Conservation (phyloP, 2,329 filamentous ascomycete species). For the Trichoderma brevicompactum region DNA sequence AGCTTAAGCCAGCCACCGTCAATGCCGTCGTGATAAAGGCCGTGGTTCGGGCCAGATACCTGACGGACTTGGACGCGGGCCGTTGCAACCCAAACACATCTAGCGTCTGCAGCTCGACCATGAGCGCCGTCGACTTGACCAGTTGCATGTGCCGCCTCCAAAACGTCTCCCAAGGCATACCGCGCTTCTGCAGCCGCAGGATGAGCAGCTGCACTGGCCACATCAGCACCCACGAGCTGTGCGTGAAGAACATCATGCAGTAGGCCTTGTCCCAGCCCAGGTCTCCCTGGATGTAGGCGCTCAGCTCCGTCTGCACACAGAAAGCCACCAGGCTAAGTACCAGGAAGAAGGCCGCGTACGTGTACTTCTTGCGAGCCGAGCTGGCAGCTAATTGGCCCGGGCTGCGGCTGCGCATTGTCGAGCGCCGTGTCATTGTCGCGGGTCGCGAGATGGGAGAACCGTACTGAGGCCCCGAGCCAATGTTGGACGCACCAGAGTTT, state of each 20-base stretch:
- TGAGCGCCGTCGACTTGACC: slow-evolving; percentile 65
- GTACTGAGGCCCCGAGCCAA: slow-evolving; percentile 32
- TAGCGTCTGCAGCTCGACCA: slow-evolving; percentile 81
- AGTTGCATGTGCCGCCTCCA: slow-evolving; percentile 68
- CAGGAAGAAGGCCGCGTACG: slow-evolving; percentile 83
- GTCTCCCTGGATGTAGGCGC: slow-evolving; percentile 90
- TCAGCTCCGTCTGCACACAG: slow-evolving; percentile 92
- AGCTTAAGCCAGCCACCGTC: slow-evolving; percentile 87
- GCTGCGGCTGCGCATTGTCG: slow-evolving; percentile 77
- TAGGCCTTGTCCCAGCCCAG: slow-evolving; percentile 98
- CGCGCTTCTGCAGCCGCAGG: slow-evolving; percentile 77
- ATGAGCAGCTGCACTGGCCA: slow-evolving; percentile 86
- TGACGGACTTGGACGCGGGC: slow-evolving; percentile 38
- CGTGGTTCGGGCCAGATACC: slow-evolving; percentile 79
- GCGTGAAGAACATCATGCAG: slow-evolving; percentile 98
- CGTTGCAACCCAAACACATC: slow-evolving; percentile 58
- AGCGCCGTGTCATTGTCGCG: slow-evolving; percentile 49
- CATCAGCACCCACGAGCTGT: slow-evolving; percentile 88
- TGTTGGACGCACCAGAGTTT: slow-evolving; percentile 28
- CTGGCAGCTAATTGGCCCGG: slow-evolving; percentile 56
- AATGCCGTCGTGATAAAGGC: slow-evolving; percentile 82
- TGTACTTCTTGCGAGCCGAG: slow-evolving; percentile 77
- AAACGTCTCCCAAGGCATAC: slow-evolving; percentile 80
- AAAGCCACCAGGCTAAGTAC: slow-evolving; percentile 83
- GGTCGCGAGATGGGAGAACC: slow-evolving; percentile 33